Base-by-base conservation (phyloP, 495 filamentous ascomycete genomes). In the Lepraria neglecta region DNA sequence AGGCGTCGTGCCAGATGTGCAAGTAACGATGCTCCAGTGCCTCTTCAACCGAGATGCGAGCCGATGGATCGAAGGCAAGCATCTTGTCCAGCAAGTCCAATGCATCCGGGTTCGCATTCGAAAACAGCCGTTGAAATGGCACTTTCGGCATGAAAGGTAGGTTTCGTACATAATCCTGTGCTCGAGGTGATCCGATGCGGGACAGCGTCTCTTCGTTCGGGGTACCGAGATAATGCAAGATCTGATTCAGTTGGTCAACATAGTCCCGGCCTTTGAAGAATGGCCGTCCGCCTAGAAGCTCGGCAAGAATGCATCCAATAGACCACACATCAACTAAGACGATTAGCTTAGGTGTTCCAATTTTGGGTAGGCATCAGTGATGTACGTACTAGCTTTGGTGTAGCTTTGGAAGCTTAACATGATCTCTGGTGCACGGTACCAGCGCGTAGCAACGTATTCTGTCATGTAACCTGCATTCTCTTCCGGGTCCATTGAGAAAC, bases 401-500 rank as follows among this genome's bases (percentile, higher is more conserved):
- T 98, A 98, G 76, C 92, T 96, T 76, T 97, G 92, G 84, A 98
- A 97, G 75, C 91, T 97, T 72, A 98, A 79, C 94, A 97, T 98
- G 70, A 98, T 98, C 73, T 98, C 94, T 3, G 94, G 94, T 38
- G 94, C 94, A 75, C 94, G 89, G 73, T 97, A 98, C 94, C 94
- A 98, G 74, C 94, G 83, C 51, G 94, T 97, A 52, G 94, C 94
- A 46, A 98, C 95, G 67, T 98, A 98, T 80, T 98, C 94, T 6
- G 94, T 98, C 94, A 97, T 97, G 73, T 96, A 98, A 42, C 94
- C 94, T 12, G 92, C 92, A 71, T 98, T 98, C 78, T 98, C 95
- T 76, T 97, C 91, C 0, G 92, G 91, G 66, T 96, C 92, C 66
- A 95, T 88, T 3, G 95, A 96, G 78, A 95, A 95, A 52, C 94